Evolutionary conservation across 306 rosid genomes (phyloP).

Genomic region (Argentina anserina): DNA sequence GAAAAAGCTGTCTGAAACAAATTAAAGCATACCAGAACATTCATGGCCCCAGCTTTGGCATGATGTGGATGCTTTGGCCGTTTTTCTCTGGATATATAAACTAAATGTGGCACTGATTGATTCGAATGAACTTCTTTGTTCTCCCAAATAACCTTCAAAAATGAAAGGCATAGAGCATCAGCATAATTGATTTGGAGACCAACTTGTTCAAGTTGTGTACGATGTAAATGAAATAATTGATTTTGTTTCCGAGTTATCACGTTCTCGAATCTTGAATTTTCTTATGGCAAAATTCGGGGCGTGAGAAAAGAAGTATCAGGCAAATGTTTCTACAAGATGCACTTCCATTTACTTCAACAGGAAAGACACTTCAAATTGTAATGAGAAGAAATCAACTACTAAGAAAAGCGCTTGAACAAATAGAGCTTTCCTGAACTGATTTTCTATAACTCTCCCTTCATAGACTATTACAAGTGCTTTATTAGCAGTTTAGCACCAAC

Average conservation of each 20-base stretch:
- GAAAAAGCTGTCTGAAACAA: background rate
- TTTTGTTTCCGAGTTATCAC: too few relatives aligned
- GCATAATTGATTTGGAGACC: too few relatives aligned
- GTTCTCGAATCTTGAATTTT: too few relatives aligned
- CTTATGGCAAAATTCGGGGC: too few relatives aligned
- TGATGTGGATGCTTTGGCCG: conserved; percentile 45
- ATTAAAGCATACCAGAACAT: conserved; percentile 44
- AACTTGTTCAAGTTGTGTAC: too few relatives aligned
- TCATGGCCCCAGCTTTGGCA: conserved; percentile 81
- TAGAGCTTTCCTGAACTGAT: background rate
- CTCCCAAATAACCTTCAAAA: conserved; percentile 53
- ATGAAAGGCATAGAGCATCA: background rate
- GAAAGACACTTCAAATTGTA: background rate
- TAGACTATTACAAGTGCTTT: background rate
- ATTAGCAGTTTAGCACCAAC: background rate
- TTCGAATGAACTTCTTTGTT: conserved; percentile 29
- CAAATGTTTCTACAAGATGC: too few relatives aligned
- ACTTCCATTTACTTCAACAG: background rate
- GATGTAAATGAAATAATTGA: too few relatives aligned
- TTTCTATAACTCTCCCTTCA: background rate
- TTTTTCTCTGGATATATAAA: conserved; percentile 66
- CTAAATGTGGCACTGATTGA: conserved; percentile 42
- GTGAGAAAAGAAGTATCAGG: too few relatives aligned
- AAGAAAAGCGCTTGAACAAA: background rate
- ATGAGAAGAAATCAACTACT: background rate